Conservation (phyloP, 2,329 filamentous ascomycete species). For the Colletotrichum sp. region DNA sequence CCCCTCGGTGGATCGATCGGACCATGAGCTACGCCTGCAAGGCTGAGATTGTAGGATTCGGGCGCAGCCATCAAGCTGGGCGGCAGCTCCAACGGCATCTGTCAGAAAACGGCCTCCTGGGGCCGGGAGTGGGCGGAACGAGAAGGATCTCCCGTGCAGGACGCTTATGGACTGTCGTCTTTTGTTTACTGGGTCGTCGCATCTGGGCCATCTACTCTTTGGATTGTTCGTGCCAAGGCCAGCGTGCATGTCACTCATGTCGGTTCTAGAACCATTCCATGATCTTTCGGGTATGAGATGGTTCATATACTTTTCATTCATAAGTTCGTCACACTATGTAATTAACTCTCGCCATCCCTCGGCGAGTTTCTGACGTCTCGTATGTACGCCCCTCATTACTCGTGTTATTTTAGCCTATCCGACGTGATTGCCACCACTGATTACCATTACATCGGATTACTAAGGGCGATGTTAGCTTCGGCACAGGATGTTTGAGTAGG, state of each 20-base stretch:
- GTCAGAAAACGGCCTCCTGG: neutral
- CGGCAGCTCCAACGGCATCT: neutral
- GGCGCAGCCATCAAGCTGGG: neutral
- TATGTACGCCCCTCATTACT: neutral
- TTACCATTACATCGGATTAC: neutral
- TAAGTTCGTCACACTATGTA: slow-evolving; percentile 6
- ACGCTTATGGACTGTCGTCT: neutral
- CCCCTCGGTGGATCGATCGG: neutral
- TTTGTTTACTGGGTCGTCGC: neutral
- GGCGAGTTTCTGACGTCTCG: neutral
- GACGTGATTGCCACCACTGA: neutral
- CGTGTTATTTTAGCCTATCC: neutral
- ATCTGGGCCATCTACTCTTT: neutral
- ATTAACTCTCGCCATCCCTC: neutral
- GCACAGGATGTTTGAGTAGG: neutral
- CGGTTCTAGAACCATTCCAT: neutral
- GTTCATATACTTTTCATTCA: neutral
- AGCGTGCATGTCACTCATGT: neutral
- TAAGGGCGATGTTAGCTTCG: neutral
- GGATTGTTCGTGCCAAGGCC: neutral
- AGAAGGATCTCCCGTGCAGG: neutral
- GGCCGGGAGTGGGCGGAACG: neutral
- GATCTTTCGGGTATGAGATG: neutral
- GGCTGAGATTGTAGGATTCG: neutral
- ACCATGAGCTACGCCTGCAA: neutral